phyloP scores from a whole-genome alignment of 805 yeast genomes.

The Monosporozyma aquatica region DNA sequence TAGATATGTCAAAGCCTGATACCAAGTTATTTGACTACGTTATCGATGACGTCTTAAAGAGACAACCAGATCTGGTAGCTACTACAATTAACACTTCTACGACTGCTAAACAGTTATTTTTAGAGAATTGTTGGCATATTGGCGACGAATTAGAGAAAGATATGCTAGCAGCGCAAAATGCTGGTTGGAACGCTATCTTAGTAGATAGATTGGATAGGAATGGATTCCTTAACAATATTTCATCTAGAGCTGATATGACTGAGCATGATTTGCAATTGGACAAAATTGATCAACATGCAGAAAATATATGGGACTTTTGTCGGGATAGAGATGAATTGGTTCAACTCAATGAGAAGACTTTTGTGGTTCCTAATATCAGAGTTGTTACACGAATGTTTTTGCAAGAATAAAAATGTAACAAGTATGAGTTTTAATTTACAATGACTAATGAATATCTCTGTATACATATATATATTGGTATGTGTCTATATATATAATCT shows the following conservation, averaged over 20 bases:
- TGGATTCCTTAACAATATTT: slow-evolving; percentile 15
- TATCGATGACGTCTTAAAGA: slow-evolving; percentile 21
- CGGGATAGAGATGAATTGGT: slow-evolving; percentile 12
- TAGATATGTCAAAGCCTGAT: slow-evolving; percentile 47
- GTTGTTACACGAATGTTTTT: slow-evolving; percentile 9
- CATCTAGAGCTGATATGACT: slow-evolving; percentile 6
- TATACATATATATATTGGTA: neutral
- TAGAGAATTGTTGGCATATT: slow-evolving; percentile 46
- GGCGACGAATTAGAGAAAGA: slow-evolving; percentile 58
- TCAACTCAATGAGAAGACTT: slow-evolving; percentile 14
- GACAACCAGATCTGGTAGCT: slow-evolving; percentile 13
- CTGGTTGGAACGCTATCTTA: slow-evolving; percentile 57
- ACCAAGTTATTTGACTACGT: slow-evolving; percentile 38
- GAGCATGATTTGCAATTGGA: slow-evolving; percentile 20
- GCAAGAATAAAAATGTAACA: neutral
- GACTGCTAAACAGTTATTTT: no score
- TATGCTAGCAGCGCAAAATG: slow-evolving; percentile 38
- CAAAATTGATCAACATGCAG: slow-evolving; percentile 21
- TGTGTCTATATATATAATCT: no score
- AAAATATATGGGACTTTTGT: slow-evolving; percentile 15
- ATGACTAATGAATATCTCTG: slow-evolving; percentile 2
- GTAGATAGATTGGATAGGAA: slow-evolving; percentile 38
- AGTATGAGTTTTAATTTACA: slow-evolving; percentile 1
- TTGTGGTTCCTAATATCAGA: slow-evolving; percentile 20
- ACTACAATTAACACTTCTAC: no score